Evolutionary conservation across 352 stramenopile genomes (phyloP).

Genomic region (Globisporangium radiosum): DNA sequence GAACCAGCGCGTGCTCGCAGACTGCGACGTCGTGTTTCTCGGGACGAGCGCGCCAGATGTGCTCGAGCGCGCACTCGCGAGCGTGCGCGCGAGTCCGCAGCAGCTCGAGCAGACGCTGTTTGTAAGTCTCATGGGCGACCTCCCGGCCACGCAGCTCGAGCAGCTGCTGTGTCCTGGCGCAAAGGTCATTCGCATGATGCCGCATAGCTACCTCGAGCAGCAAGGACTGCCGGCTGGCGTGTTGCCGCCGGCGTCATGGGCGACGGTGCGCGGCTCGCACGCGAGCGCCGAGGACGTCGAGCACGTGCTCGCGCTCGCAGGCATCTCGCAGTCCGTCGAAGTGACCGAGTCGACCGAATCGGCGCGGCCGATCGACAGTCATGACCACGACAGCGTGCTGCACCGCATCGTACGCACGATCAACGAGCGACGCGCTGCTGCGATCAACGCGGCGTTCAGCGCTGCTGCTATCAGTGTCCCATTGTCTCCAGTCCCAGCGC

Average conservation of each 20-base stretch:
- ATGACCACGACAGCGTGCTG: constrained; percentile 13
- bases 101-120: constrained; percentile 46
- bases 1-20: constrained; percentile 50
- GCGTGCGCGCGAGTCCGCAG: constrained; percentile 6
- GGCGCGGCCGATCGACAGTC: not conserved
- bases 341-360: constrained; percentile 16
- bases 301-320: constrained; percentile 43
- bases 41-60: constrained; percentile 46
- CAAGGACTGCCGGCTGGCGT: constrained; percentile 47
- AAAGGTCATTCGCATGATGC: constrained; percentile 75
- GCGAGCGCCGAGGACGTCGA: constrained; percentile 49
- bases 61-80: constrained; percentile 21
- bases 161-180: constrained; percentile 47
- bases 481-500: not conserved
- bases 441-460: constrained; percentile 4
- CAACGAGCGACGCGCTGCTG: constrained; percentile 19
- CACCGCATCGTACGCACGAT: constrained; percentile 28
- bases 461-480: not conserved
- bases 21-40: constrained; percentile 70
- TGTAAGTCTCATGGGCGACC: constrained; percentile 65
- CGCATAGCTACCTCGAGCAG: constrained; percentile 45
- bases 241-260: constrained; percentile 42
- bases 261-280: constrained; percentile 42
- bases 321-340: constrained; percentile 46
- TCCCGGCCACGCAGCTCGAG: constrained; percentile 47